Conservation (phyloP, 805 yeast species). For the Debaryomyces maramus region DNA sequence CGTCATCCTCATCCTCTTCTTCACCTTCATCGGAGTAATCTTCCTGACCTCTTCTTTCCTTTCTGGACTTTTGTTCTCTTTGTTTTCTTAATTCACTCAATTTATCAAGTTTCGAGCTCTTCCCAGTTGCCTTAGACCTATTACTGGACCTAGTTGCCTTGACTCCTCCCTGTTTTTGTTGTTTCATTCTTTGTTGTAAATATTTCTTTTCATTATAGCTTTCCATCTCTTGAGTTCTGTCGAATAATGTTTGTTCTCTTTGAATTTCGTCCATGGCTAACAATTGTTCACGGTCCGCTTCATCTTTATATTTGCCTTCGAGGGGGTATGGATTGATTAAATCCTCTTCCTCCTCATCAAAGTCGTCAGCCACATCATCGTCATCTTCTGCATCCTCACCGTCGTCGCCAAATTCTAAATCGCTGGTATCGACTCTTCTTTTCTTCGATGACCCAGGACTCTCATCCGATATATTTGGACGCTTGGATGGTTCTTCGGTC, state of each 20-base stretch:
- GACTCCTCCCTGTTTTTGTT: conserved; percentile 35
- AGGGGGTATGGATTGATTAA: conserved; percentile 81
- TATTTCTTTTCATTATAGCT: conserved; percentile 80
- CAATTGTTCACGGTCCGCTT: conserved; percentile 62
- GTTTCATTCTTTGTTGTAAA: conserved; percentile 77
- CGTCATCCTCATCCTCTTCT: conserved; percentile 49
- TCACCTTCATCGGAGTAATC: conserved; percentile 39
- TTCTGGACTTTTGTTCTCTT: conserved; percentile 61
- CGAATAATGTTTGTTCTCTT: conserved; percentile 87
- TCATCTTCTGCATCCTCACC: conserved; percentile 32
- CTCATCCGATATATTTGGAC: conserved; percentile 13
- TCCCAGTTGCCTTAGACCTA: conserved; percentile 33
- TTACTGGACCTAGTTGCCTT: conserved; percentile 40
- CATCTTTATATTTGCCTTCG: conserved; percentile 88
- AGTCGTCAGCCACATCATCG: conserved; percentile 30
- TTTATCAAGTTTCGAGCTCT: conserved; percentile 48
- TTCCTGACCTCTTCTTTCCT: conserved; percentile 33
- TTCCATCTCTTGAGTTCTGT: conserved; percentile 90
- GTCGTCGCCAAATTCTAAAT: conserved; percentile 19
- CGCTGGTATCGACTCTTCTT: conserved; percentile 20
- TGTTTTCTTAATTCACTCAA: conserved; percentile 74
- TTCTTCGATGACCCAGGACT: conserved; percentile 30
- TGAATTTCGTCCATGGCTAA: conserved; percentile 86
- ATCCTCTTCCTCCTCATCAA: conserved; percentile 36
- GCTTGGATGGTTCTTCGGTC: conserved; percentile 10